These are phyloP conservation scores for Dactylellina drechsleri DNA, from an alignment of 2,329 filamentous ascomycete genomes.

Conservation along the genomic window DNA sequence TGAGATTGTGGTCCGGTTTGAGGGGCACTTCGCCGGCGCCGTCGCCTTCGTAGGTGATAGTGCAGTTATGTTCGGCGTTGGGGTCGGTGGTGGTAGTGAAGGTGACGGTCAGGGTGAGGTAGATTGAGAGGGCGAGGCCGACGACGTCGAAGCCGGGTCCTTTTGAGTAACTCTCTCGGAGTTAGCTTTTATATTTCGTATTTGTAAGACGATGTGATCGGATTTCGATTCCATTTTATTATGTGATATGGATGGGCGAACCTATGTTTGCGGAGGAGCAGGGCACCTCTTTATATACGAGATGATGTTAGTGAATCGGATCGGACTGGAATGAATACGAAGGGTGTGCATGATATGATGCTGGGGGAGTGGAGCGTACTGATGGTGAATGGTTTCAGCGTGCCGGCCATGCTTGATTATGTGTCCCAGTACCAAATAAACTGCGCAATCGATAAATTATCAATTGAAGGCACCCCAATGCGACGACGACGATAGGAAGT, in stretches of 20 bases:
- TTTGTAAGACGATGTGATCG: too few relatives aligned
- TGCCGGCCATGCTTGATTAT: constrained; percentile 19
- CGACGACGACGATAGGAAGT: not conserved
- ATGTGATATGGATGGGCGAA: constrained; percentile 56
- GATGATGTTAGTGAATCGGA: constrained; percentile 11
- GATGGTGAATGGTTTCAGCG: constrained; percentile 38
- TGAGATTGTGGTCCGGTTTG: constrained; percentile 85
- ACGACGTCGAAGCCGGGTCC: constrained; percentile 97
- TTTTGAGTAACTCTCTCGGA: constrained; percentile 54
- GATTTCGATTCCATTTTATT: not conserved
- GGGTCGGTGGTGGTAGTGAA: constrained; percentile 65
- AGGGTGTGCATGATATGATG: not conserved
- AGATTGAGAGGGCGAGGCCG: constrained; percentile 90
- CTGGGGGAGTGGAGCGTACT: constrained; percentile 23
- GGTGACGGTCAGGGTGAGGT: constrained; percentile 88
- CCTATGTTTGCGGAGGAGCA: constrained; percentile 97
- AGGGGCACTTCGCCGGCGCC: constrained; percentile 79
- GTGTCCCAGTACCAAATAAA: constrained; percentile 21
- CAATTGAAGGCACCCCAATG: constrained; percentile 13
- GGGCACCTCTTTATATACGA: constrained; percentile 74
- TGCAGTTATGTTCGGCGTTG: constrained; percentile 80
- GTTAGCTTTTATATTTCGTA: constrained; percentile 19
- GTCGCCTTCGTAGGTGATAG: constrained; percentile 87
- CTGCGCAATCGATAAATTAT: constrained; percentile 25
- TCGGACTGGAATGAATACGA: constrained; percentile 2